Conservation (phyloP, 805 yeast species). For the Metschnikowia similis region DNA sequence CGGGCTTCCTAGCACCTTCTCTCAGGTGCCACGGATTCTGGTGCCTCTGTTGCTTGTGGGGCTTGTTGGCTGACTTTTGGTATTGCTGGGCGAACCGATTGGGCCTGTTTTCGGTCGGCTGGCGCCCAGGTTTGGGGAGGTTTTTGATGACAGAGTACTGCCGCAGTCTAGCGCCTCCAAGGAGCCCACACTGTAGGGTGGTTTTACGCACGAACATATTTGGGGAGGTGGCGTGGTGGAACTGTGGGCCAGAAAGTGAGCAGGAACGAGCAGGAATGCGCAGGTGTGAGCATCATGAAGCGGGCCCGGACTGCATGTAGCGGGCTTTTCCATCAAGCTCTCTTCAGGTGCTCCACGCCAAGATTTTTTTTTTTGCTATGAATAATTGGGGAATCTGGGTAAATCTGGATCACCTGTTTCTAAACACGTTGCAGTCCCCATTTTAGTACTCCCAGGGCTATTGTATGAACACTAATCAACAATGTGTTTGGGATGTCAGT, state of each 20-base stretch:
- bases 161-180: background rate
- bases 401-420: too few relatives aligned
- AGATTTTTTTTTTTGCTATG: too few relatives aligned
- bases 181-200: background rate
- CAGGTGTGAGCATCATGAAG: background rate
- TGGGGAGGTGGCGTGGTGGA: background rate
- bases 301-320: background rate
- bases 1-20: background rate
- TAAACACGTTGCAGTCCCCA: too few relatives aligned
- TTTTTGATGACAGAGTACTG: slow-evolving; percentile 18
- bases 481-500: too few relatives aligned
- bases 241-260: background rate
- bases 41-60: background rate
- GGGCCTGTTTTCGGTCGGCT: slow-evolving; percentile 15
- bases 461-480: too few relatives aligned
- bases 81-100: slow-evolving; percentile 34
- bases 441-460: too few relatives aligned
- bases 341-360: too few relatives aligned
- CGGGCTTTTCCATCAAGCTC: background rate
- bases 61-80: slow-evolving; percentile 5
- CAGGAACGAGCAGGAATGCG: background rate
- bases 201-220: background rate
- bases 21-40: slow-evolving; percentile 1
- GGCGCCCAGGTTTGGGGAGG: slow-evolving; percentile 26
- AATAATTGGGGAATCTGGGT: too few relatives aligned